Conservation (phyloP, 106 monocot genomes). For the Acorus calamus region DNA sequence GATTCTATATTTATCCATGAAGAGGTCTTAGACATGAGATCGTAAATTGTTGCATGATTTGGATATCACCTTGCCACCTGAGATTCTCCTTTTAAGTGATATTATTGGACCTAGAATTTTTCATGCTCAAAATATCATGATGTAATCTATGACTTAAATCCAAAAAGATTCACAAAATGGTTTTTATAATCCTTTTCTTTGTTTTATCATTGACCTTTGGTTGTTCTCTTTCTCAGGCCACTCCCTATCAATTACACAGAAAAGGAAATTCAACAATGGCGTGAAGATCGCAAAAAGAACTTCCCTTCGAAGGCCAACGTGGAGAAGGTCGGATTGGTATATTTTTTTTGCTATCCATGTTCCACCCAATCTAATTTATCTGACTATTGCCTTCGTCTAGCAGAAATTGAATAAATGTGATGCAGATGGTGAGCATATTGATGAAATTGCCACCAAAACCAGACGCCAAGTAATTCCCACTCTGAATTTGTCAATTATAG, state of each 20-base stretch:
- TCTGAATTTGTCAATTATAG: too few relatives aligned
- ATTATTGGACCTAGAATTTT: too few relatives aligned
- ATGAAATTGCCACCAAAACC: conserved; percentile 25
- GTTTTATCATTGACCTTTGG: not conserved
- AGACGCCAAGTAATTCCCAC: conserved; percentile 47
- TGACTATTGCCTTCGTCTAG: not conserved
- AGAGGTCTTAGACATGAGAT: too few relatives aligned
- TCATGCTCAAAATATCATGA: too few relatives aligned
- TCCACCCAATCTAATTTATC: not conserved
- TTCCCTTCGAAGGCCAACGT: conserved; percentile 55
- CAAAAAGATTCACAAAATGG: not conserved
- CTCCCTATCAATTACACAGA: conserved; percentile 31
- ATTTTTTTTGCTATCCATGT: not conserved
- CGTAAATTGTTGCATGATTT: too few relatives aligned
- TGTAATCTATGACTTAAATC: not conserved
- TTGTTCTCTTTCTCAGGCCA: conserved; percentile 21
- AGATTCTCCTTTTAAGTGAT: too few relatives aligned
- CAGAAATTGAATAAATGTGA: conserved; percentile 33
- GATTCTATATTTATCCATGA: too few relatives aligned
- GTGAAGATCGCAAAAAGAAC: conserved; percentile 79
- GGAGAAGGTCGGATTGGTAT: conserved; percentile 28
- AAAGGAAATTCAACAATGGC: conserved; percentile 65
- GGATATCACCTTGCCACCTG: too few relatives aligned
- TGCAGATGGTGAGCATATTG: conserved; percentile 7
- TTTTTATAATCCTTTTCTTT: not conserved